phyloP scores from a whole-genome alignment of 1,284 basidiomycete genomes.

The Ganoderma multipileum region DNA sequence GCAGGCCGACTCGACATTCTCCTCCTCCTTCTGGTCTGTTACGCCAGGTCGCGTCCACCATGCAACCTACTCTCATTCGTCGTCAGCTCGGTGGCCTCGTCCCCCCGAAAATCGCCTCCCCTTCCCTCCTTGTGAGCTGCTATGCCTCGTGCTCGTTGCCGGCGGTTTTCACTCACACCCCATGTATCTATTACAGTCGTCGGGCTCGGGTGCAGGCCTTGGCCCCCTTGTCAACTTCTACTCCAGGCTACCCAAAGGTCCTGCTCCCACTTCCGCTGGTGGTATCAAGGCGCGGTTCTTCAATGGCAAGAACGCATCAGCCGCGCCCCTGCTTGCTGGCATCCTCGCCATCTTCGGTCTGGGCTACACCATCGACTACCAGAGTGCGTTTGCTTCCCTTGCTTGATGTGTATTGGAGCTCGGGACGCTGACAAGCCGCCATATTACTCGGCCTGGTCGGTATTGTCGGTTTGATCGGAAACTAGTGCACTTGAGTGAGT shows the following conservation, averaged over 20 bases:
- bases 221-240: slow-evolving; percentile 92
- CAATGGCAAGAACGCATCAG: slow-evolving; percentile 86
- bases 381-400: slow-evolving; percentile 67
- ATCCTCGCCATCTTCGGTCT: slow-evolving; percentile 82
- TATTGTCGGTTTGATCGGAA: neutral
- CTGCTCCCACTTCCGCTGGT: slow-evolving; percentile 65
- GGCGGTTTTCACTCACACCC: neutral
- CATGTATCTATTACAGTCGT: slow-evolving; percentile 25
- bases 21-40: slow-evolving; percentile 25
- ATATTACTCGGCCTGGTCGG: neutral
- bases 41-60: slow-evolving; percentile 46
- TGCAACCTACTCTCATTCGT: slow-evolving; percentile 86
- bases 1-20: slow-evolving; percentile 16
- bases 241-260: slow-evolving; percentile 88
- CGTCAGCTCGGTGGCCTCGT: slow-evolving; percentile 84
- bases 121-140: slow-evolving; percentile 78
- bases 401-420: neutral
- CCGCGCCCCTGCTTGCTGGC: slow-evolving; percentile 73
- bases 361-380: slow-evolving; percentile 91
- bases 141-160: neutral
- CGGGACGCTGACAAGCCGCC: neutral
- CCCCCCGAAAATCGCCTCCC: slow-evolving; percentile 95
- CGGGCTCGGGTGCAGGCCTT: slow-evolving; percentile 80
- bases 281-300: slow-evolving; percentile 85
- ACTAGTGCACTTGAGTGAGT: slow-evolving; percentile 80